Conservation (phyloP, 2,329 filamentous ascomycete genomes). For the Cladophialophora exuberans region DNA sequence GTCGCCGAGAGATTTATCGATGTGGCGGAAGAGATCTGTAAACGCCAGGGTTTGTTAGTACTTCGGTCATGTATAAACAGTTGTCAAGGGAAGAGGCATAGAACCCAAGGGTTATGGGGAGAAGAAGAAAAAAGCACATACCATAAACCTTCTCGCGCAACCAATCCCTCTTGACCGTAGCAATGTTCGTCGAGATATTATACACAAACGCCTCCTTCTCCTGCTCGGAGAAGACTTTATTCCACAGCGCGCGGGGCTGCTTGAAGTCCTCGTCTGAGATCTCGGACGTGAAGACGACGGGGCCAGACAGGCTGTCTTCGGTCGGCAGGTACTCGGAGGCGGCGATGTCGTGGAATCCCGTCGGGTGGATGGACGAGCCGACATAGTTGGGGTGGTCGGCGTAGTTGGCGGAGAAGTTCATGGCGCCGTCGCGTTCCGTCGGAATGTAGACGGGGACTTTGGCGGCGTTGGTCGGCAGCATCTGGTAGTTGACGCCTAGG, state of each 20-base stretch:
- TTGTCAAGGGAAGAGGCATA: background rate
- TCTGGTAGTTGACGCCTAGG: conserved; percentile 46
- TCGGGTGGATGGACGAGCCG: conserved; percentile 34
- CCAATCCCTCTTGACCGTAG: conserved; percentile 59
- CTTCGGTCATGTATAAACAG: too few relatives aligned
- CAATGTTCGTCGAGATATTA: conserved; percentile 63
- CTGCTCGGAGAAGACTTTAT: conserved; percentile 43
- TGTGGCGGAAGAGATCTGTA: conserved; percentile 20
- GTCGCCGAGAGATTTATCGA: conserved; percentile 14
- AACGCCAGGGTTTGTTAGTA: background rate
- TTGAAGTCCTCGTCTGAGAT: conserved; percentile 51
- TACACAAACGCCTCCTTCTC: conserved; percentile 63
- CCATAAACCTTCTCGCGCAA: conserved; percentile 61
- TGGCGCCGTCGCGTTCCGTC: conserved; percentile 48
- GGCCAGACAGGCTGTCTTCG: conserved; percentile 38
- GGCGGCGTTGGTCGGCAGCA: conserved; percentile 43
- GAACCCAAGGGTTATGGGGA: background rate
- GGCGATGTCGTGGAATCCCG: conserved; percentile 18
- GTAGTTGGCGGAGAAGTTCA: conserved; percentile 55
- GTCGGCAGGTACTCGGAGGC: conserved; percentile 34
- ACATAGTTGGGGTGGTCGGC: conserved; percentile 63
- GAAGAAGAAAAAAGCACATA: conserved; percentile 6
- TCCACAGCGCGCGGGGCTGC: conserved; percentile 49
- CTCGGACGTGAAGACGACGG: conserved; percentile 41
- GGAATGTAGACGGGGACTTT: conserved; percentile 52